phyloP scores from a whole-genome alignment of 176 grass and related monocot species.

The Triticum timopheevii region DNA sequence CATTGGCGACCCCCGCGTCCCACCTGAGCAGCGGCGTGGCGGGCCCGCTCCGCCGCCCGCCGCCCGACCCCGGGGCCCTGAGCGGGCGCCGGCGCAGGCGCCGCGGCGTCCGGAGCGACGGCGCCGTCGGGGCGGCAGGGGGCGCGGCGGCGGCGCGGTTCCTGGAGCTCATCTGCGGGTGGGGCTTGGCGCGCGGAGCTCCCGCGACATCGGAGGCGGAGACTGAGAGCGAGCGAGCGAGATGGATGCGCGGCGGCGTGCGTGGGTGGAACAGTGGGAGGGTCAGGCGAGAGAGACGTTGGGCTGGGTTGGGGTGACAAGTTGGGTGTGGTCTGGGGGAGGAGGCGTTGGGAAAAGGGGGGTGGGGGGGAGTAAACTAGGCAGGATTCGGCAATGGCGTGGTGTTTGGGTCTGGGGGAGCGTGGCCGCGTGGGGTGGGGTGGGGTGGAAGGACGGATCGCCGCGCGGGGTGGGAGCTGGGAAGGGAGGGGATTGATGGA shows the following conservation, averaged over 20 bases:
- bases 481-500: background rate
- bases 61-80: slow-evolving; percentile 26
- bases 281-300: slow-evolving; percentile 61
- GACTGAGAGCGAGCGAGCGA: no score
- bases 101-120: slow-evolving; percentile 25
- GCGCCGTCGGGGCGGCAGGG: background rate
- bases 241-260: background rate
- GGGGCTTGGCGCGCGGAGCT: background rate
- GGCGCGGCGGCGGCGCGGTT: slow-evolving; percentile 3
- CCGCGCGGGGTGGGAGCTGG: background rate
- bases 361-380: slow-evolving; percentile 23
- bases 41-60: slow-evolving; percentile 62
- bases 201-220: slow-evolving; percentile 19
- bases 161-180: slow-evolving; percentile 40
- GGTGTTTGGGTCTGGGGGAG: slow-evolving; percentile 2
- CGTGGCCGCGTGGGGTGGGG: background rate
- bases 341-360: slow-evolving; percentile 32
- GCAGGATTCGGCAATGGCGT: background rate
- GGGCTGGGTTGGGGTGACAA: slow-evolving; percentile 2
- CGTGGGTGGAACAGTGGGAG: background rate
- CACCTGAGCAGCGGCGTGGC: slow-evolving; percentile 75
- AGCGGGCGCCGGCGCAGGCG: slow-evolving; percentile 25
- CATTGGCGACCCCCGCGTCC: slow-evolving; percentile 33
- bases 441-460: slow-evolving; percentile 29
- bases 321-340: background rate